phyloP scores from a whole-genome alignment of 768 basidiomycete genomes.

The Collybiopsis confluens region DNA sequence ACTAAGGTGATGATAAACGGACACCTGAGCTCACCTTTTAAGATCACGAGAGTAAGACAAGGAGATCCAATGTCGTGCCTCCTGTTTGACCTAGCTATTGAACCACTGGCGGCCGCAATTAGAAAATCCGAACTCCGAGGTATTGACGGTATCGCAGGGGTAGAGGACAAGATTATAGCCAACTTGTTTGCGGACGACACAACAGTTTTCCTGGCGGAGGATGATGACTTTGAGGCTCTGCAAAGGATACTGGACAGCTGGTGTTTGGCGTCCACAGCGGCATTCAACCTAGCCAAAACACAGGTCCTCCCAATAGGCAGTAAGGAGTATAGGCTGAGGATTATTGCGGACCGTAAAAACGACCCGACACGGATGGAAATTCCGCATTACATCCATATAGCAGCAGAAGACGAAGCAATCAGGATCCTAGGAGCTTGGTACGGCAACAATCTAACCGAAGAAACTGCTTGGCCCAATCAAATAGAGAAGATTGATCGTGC shows the following conservation, averaged over 20 bases:
- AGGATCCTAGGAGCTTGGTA: constrained; percentile 28
- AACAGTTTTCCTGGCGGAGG: constrained; percentile 11
- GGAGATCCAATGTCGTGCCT: constrained; percentile 20
- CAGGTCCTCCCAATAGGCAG: constrained; percentile 21
- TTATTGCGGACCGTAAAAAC: background rate
- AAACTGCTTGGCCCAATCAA: constrained; percentile 18
- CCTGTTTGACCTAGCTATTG: too few species aligned
- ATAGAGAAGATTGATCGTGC: constrained; percentile 20
- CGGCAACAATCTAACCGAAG: constrained; percentile 22
- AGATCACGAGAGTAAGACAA: constrained; percentile 13
- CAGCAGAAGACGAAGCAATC: constrained; percentile 21
- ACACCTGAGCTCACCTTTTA: constrained; percentile 6
- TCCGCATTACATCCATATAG: too few species aligned
- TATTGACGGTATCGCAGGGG: constrained; percentile 9
- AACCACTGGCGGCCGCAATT: too few species aligned
- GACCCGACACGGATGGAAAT: constrained; percentile 15
- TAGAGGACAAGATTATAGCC: constrained; percentile 7
- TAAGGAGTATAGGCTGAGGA: background rate
- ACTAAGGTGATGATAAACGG: constrained; percentile 12
- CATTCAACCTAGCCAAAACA: constrained; percentile 20
- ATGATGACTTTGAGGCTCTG: too few species aligned
- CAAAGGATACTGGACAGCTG: constrained; percentile 11
- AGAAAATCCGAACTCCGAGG: constrained; percentile 14
- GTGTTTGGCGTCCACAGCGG: constrained; percentile 4
- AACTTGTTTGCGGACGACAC: constrained; percentile 26